Conservation (phyloP, 2,329 filamentous ascomycete species). For the Ceratocystis alfenasii region DNA sequence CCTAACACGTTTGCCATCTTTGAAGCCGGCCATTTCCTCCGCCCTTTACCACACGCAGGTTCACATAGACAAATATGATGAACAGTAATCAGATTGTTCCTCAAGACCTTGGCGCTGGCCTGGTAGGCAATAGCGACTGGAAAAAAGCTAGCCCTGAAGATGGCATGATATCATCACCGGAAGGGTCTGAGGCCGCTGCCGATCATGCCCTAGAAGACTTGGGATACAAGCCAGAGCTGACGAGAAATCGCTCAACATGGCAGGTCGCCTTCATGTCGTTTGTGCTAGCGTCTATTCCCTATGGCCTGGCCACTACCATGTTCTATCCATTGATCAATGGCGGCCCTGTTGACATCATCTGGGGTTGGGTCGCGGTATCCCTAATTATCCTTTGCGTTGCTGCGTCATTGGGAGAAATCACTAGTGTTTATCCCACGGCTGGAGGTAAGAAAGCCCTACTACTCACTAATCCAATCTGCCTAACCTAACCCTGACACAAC, state of each 20-base stretch:
- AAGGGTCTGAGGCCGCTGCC: conserved; percentile 35
- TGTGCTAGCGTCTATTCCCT: conserved; percentile 62
- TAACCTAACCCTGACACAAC: too few relatives aligned
- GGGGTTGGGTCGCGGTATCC: conserved; percentile 60
- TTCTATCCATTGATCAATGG: conserved; percentile 55
- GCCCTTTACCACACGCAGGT: background rate
- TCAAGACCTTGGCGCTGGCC: conserved; percentile 14
- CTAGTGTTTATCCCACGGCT: conserved; percentile 63
- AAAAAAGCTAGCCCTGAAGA: conserved; percentile 23
- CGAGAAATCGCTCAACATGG: conserved; percentile 52
- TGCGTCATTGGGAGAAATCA: conserved; percentile 59
- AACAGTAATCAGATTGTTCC: background rate
- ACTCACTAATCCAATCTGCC: too few relatives aligned
- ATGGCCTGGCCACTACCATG: conserved; percentile 59
- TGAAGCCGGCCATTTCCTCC: background rate
- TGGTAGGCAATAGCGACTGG: background rate
- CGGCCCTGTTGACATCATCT: conserved; percentile 57
- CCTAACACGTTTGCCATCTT: background rate
- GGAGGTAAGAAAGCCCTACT: conserved; percentile 38
- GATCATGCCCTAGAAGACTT: conserved; percentile 52
- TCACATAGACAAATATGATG: background rate
- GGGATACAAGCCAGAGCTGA: conserved; percentile 54
- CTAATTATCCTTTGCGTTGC: conserved; percentile 60
- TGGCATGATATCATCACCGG: conserved; percentile 24
- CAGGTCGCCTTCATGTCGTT: conserved; percentile 68